Evolutionary conservation across 2,329 filamentous ascomycete genomes (phyloP), one percentile per base, ranked within the genome.

Genomic region (Neofusicoccum sp.): DNA sequence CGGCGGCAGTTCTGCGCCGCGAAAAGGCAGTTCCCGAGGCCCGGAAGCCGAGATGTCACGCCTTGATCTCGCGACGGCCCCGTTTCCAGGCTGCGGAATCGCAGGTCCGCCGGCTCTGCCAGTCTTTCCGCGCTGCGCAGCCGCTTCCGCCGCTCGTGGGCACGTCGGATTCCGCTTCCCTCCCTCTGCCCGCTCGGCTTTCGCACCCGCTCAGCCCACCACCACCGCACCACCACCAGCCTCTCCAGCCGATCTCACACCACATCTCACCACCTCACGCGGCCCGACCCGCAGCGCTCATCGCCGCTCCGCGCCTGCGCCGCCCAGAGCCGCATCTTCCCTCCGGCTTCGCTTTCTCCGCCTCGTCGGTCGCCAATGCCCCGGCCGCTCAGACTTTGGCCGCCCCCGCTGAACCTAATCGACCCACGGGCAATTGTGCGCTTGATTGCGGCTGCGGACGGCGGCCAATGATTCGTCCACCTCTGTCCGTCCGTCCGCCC

Each of bases 151-250:
- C 33, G 20, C 44, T 9, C 26, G 7, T 12, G 30, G 16, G 3
- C 4, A 14, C n/a, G 14, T 43, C 51, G 51, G 36, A 31, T 43
- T 43, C 38, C 36, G 51, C 51, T 43, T 33, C 26, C 33, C 48
- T 40, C 16, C 44, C 14, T 14, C 20, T 26, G 30, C 31, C 11
- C n/a, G 30, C 26, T 43, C 51, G 48, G 48, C 48, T 14, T 3
- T 38, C 7, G 31, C 48, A 30, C 33, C 36, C 36, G 14, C 14
- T 56, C 51, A 56, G 36, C 36, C 51, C 51, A 56, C 33, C 26
- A 34, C 51, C 51, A 56, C 33, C 26, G 51, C 51, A 43, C 51
- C 51, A 56, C 51, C 36, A 56, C n/a, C 47, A 20, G 14, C 28
- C 20, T 20, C 20, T 28, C 44, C 28, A 14, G 12, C 48, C 51